Evolutionary conservation across 352 stramenopile genomes (phyloP), one percentile per base, ranked within the genome.

Genomic region (Phytophthora pistaciae): DNA sequence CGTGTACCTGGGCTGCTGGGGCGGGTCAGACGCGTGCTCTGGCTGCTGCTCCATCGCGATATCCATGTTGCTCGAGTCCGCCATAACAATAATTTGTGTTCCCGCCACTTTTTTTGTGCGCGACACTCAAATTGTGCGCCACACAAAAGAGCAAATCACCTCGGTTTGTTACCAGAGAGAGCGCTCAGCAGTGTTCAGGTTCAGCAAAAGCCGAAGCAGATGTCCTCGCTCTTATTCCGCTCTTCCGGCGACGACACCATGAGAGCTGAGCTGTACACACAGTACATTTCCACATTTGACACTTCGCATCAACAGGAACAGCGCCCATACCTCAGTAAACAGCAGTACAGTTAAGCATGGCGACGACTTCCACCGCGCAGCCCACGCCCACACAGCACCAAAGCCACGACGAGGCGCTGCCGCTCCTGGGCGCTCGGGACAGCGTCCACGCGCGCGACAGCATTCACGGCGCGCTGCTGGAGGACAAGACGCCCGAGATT

Each of bases 401-500:
- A 48, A 23, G 44, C 31, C 60, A 72, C 14, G 60, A 78, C 38
- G 71, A 78, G 1, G 31, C 25, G 0, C 42, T 78, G 13, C 71
- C 71, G 16, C 46, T 78, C 3, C 31, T 78, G 18, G 71, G 70
- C 49, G 60, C 50, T 9, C 6, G 14, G 11, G 11, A 44, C 38
- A 18, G 38, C 1, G 36, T 33, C 1, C 40, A 48, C 33, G 27
- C 9, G 0, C 57, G 57, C 3, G 70, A 71, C 46, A 68, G 66
- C 14, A 64, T 71, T 25, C 61, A 71, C 38, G 58, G 50, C 14
- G 71, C 71, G 29, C 62, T 78, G 42, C 57, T 78, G 20, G 71
- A 78, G 56, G 71, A 78, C 60, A 71, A 65, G 58, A 75, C 62
- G 23, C 71, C 71, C n/a, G 71, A 78, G 56, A 75, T 78, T 46